A percentile compares a stretch with the other conserved stretches of the same genome.
Conservation (phyloP, 768 basidiomycete genomes). For the Auriculariales sp. region DNA sequence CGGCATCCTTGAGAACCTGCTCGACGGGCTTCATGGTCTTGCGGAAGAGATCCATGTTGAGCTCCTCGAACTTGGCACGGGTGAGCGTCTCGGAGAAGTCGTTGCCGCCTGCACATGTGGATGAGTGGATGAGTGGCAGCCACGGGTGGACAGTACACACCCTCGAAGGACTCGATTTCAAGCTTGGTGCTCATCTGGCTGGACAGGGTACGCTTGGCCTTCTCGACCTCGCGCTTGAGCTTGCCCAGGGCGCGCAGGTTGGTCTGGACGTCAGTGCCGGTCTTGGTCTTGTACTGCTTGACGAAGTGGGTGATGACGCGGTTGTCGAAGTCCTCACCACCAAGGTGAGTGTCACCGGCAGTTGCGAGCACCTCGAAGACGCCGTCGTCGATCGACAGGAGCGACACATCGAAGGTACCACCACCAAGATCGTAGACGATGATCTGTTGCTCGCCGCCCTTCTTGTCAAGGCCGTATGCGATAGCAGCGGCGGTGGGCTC, state of each 20-base stretch:
- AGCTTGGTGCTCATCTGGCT: slow-evolving; percentile 81
- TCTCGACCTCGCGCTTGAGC: slow-evolving; percentile 82
- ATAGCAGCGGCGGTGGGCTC: slow-evolving; percentile 96
- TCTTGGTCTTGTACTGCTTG: slow-evolving; percentile 87
- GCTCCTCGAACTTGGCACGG: slow-evolving; percentile 96
- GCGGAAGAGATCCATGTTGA: slow-evolving; percentile 97
- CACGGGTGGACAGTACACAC: no score
- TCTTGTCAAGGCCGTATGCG: slow-evolving; percentile 97
- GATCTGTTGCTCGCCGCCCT: slow-evolving; percentile 84
- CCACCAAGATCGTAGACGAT: slow-evolving; percentile 98
- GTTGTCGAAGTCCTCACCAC: slow-evolving; percentile 95
- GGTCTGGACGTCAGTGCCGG: slow-evolving; percentile 64
- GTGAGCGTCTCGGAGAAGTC: slow-evolving; percentile 97
- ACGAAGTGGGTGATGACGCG: slow-evolving; percentile 80
- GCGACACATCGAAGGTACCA: slow-evolving; percentile 97
- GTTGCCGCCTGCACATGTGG: no score
- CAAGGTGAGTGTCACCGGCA: slow-evolving; percentile 87
- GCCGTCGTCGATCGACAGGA: slow-evolving; percentile 87
- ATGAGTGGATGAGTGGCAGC: no score
- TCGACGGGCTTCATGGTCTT: slow-evolving; percentile 99
- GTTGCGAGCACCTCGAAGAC: slow-evolving; percentile 85
- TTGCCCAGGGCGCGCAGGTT: slow-evolving; percentile 81
- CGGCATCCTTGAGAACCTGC: slow-evolving; percentile 95
- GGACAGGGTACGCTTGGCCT: slow-evolving; percentile 79
- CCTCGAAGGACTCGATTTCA: slow-evolving; percentile 93